Conservation (phyloP, 441 rosid genomes). For the Arabidopsis lyrata region DNA sequence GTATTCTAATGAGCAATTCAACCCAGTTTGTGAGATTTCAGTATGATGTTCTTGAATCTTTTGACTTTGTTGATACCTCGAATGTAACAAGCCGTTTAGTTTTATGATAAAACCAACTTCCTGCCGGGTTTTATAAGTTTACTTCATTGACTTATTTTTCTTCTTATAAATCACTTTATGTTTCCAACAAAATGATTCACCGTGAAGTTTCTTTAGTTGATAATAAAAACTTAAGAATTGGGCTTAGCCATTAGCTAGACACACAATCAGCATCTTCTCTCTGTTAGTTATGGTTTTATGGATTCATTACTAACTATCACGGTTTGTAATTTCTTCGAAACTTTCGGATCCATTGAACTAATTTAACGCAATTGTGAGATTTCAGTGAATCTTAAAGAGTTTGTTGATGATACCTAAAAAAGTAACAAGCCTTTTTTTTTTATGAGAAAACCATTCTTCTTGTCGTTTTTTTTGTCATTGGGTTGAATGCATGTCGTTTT, state of each 20-base stretch:
- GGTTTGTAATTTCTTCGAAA: too few relatives aligned
- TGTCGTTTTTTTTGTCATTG: neutral
- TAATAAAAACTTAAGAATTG: too few relatives aligned
- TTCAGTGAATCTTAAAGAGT: neutral
- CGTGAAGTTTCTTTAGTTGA: too few relatives aligned
- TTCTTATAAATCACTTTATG: too few relatives aligned
- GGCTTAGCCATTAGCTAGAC: too few relatives aligned
- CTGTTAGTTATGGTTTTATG: too few relatives aligned
- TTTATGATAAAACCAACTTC: neutral
- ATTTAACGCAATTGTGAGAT: neutral
- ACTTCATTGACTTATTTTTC: too few relatives aligned
- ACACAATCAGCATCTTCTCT: too few relatives aligned
- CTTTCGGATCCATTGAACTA: too few relatives aligned
- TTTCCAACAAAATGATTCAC: too few relatives aligned
- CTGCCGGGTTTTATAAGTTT: neutral
- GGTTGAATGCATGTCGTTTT: neutral
- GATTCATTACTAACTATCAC: too few relatives aligned
- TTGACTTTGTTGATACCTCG: constrained; percentile 13
- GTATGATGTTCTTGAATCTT: neutral
- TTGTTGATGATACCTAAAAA: constrained; percentile 5
- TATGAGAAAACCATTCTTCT: neutral
- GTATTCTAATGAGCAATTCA: constrained; percentile 27
- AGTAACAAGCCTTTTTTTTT: neutral
- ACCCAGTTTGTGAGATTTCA: constrained; percentile 7
- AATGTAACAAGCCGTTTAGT: neutral